Conservation (phyloP, 2,329 filamentous ascomycete species). For the Elsinoe ampelina region DNA sequence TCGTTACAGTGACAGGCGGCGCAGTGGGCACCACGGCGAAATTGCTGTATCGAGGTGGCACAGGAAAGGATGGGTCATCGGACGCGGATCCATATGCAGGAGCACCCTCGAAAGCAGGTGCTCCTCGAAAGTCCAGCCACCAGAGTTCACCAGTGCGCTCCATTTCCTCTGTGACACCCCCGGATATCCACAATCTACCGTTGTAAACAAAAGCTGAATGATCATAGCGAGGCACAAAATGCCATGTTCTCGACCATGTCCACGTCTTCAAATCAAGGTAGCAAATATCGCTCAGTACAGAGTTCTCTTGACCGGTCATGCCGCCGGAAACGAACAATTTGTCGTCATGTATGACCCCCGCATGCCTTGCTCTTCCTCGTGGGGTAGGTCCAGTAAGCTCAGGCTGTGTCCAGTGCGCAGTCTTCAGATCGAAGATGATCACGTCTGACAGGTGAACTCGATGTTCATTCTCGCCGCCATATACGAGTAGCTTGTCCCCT, state of each 20-base stretch:
- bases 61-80: conserved; percentile 22
- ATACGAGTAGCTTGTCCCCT: conserved; percentile 90
- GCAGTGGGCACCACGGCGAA: conserved; percentile 19
- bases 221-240: conserved; percentile 88
- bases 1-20: conserved; percentile 30
- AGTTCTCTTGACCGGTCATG: conserved; percentile 86
- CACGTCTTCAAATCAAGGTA: conserved; percentile 95
- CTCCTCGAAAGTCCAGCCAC: conserved; percentile 93
- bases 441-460: conserved; percentile 90
- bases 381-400: conserved; percentile 76
- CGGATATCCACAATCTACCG: conserved; percentile 92
- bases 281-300: conserved; percentile 90
- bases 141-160: conserved; percentile 92
- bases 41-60: conserved; percentile 22
- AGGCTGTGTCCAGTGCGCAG: conserved; percentile 90
- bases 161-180: conserved; percentile 90
- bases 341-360: conserved; percentile 88
- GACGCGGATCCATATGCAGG: conserved; percentile 21
- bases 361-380: conserved; percentile 83
- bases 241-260: conserved; percentile 95
- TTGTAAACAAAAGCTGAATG: conserved; percentile 91
- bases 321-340: conserved; percentile 93
- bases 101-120: conserved; percentile 58
- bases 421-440: conserved; percentile 90
- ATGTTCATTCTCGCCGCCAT: conserved; percentile 96